Evolutionary conservation across 2,329 filamentous ascomycete species (phyloP).

Genomic region (Pseudonectria buxi): DNA sequence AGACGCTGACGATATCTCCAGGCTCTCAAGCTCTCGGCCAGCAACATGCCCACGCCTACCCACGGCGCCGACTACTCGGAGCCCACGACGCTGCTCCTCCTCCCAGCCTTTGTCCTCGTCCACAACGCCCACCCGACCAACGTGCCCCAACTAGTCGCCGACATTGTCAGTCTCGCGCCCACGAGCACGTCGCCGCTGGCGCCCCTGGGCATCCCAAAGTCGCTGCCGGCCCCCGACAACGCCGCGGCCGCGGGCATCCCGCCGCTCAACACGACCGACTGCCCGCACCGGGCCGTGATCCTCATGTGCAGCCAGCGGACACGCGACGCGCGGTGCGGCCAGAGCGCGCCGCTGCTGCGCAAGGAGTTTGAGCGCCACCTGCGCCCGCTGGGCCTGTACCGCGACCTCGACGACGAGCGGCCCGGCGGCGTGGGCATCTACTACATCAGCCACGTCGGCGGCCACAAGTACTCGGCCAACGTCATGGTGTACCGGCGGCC

Average conservation of each 20-base stretch:
- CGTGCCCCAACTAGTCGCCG: constrained; percentile 63
- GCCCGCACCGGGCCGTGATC: constrained; percentile 79
- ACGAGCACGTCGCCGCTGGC: constrained; percentile 64
- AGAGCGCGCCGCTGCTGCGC: constrained; percentile 82
- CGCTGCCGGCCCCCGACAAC: constrained; percentile 24
- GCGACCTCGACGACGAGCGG: constrained; percentile 80
- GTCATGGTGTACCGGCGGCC: constrained; percentile 78
- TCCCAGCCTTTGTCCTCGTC: constrained; percentile 77
- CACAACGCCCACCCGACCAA: constrained; percentile 74
- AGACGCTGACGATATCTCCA: constrained; percentile 27
- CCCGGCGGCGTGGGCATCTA: constrained; percentile 92
- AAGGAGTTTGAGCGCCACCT: constrained; percentile 87
- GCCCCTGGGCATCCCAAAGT: constrained; percentile 31
- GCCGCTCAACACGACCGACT: constrained; percentile 40
- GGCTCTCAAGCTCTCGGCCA: constrained; percentile 86
- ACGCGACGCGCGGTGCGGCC: constrained; percentile 90
- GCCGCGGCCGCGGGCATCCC: constrained; percentile 22
- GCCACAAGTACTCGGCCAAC: constrained; percentile 94
- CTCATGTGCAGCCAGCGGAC: constrained; percentile 91
- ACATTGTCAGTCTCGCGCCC: constrained; percentile 63
- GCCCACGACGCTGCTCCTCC: constrained; percentile 73
- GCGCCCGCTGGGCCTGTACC: constrained; percentile 73
- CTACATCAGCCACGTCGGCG: constrained; percentile 93
- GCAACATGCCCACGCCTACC: constrained; percentile 77
- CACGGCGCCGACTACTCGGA: constrained; percentile 55